Evolutionary conservation across 106 monocot species (phyloP), one percentile per base, ranked within the genome.

Genomic region (Agapanthus africanus): DNA sequence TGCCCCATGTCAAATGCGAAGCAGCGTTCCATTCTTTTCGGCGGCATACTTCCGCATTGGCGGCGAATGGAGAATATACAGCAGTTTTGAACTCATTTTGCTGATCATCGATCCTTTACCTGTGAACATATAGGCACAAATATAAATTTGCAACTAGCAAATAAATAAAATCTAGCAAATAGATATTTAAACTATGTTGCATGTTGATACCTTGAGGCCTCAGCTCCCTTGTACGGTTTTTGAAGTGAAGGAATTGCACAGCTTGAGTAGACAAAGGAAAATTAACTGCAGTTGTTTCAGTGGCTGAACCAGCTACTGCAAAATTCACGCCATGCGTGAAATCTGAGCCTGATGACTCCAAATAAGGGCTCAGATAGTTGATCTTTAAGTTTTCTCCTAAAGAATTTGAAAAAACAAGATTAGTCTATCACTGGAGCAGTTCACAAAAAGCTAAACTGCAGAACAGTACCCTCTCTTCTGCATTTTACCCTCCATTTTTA

Each of bases 221-320:
- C 41, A 87, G 79, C 33, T 87, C 87, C 25, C 73, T 67, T 0
- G 87, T 83, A 28, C 77, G 79, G 26, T 87, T 87, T 38, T 83
- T 79, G 74, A 87, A 87, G 69, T 87, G 87, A 66, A 87, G 80
- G 68, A 87, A 83, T 36, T 87, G 87, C 13, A 36, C 34, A 7
- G 80, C 74, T 74, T 87, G 87, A 59, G 73, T 73, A 7, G 71
- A 52, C 52, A 87, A 72, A 38, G 83, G 49, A 54, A 83, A 77
- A 34, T 70, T 57, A 70, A 59, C 31, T 54, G n/a, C n/a, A 66
- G 21, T 66, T 33, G n/a, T 30, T 33, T 54, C 34, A 23, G 70
- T 77, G n/a, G 74, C 67, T 4, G 83, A 59, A 40, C 87, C 87
- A 62, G 80, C 74, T 25, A 83, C 73, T 1, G 87, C 87, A 44